Evolutionary conservation across 305 asterid genomes (phyloP), one percentile per base, ranked within the genome.

Genomic region (Fraxinus nigra): DNA sequence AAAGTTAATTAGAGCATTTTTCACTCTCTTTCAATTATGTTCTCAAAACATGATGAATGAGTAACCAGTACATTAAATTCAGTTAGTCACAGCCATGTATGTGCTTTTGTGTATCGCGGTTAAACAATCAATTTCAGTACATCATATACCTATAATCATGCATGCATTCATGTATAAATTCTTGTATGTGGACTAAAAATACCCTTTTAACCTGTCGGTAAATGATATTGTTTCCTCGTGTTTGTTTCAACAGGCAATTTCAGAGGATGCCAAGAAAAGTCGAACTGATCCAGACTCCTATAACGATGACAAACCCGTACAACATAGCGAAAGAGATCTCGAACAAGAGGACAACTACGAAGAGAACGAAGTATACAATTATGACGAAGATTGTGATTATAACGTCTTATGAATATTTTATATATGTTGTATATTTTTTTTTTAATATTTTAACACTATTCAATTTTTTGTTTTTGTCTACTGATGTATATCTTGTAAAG

Each of bases 221-320:
- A 22, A 37, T 8, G 20, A 79, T 76, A 28, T 79, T 1, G 69
- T 43, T 9, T 70, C 43, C 20, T 46, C 70, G 48, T 79, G 72
- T 48, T 83, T 75, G 56, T 79, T 78, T 20, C 46, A 78, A 63
- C 88, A 82, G 88, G 90, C 59, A 72, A 46, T 63, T 76, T 40
- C 85, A 2, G 90, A 78, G 76, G 78, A 30, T 43, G 43, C 72
- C 79, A 86, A 89, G 89, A 90, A 82, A 82, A 85, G 34, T 20
- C 86, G 85, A 75, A 78, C 61, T 6, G 91, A 80, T 18, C 0
- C 38, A 18, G 75, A 54, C 26, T 5, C 20, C 3, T 80, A 78
- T 22, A 28, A 56, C 1, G 65, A 85, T 7, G 84, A 83, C 9
- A 30, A 48, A 28, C 3, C 14, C 75, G 28, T 81, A 18, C 32